These are phyloP conservation scores for Daphne laureola DNA, from an alignment of 441 rosid genomes.

Conservation along the genomic window DNA sequence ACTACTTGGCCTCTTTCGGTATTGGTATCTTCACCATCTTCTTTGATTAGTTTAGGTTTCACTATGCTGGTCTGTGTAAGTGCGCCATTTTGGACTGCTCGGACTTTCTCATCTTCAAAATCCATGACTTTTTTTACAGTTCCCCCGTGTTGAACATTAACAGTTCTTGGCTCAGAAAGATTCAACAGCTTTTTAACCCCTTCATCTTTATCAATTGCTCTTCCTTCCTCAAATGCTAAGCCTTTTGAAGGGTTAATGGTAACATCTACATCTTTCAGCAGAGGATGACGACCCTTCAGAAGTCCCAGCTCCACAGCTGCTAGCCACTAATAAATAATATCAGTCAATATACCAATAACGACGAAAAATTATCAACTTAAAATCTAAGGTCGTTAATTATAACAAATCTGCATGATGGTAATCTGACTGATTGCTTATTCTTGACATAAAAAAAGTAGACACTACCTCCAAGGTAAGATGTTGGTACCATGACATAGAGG, in stretches of 20 bases:
- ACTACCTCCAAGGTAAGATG: conserved; percentile 77
- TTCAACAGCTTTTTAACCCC: conserved; percentile 36
- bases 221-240: conserved; percentile 41
- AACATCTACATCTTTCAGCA: conserved; percentile 78
- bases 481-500: conserved; percentile 72
- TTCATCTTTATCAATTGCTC: conserved; percentile 27
- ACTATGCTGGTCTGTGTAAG: conserved; percentile 28
- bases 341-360: conserved; percentile 20
- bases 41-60: conserved; percentile 37
- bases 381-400: conserved; percentile 7
- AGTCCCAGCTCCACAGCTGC: conserved; percentile 93
- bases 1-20: conserved; percentile 56
- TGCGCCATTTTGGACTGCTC: conserved; percentile 20
- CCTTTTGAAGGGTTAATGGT: conserved; percentile 65
- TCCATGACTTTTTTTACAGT: conserved; percentile 25
- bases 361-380: conserved; percentile 19
- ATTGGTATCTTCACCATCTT: conserved; percentile 30
- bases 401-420: background rate
- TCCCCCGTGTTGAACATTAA: conserved; percentile 25
- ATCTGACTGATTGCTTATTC: background rate
- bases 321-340: conserved; percentile 70
- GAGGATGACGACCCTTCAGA: conserved; percentile 97
- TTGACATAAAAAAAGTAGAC: conserved; percentile 10
- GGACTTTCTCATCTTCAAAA: conserved; percentile 20
- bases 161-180: conserved; percentile 18